Conservation (phyloP, 2,329 filamentous ascomycete genomes). For the Ophiostoma sp. region DNA sequence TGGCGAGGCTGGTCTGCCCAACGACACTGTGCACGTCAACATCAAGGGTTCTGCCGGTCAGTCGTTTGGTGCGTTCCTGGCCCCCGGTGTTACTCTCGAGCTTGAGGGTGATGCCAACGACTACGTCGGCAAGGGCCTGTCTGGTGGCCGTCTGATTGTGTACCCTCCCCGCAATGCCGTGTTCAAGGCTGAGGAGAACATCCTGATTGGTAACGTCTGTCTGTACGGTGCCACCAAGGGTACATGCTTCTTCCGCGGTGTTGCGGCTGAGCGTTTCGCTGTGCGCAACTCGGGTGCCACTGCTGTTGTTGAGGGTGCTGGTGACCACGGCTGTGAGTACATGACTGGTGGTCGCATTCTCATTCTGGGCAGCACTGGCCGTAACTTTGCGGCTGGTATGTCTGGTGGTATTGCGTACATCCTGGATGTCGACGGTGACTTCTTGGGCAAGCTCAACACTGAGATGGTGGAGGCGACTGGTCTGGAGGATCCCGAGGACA, state of each 20-base stretch:
- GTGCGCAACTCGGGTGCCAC: slow-evolving; percentile 94
- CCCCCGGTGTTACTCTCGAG: slow-evolving; percentile 88
- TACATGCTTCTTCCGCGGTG: slow-evolving; percentile 93
- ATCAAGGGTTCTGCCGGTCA: slow-evolving; percentile 95
- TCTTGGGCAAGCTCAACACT: slow-evolving; percentile 87
- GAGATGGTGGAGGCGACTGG: slow-evolving; percentile 93
- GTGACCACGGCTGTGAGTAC: slow-evolving; percentile 96
- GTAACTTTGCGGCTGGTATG: slow-evolving; percentile 98
- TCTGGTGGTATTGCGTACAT: slow-evolving; percentile 96
- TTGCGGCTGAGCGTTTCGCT: slow-evolving; percentile 92
- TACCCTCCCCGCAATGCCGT: slow-evolving; percentile 86
- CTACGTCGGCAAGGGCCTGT: slow-evolving; percentile 93
- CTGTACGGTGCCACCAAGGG: slow-evolving; percentile 89
- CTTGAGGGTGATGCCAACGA: slow-evolving; percentile 95
- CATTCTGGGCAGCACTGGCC: slow-evolving; percentile 80
- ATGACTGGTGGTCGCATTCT: slow-evolving; percentile 95
- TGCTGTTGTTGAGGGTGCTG: slow-evolving; percentile 92
- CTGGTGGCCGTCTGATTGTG: slow-evolving; percentile 85
- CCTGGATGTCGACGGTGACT: slow-evolving; percentile 83
- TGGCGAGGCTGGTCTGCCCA: slow-evolving; percentile 79
- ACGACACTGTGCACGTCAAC: slow-evolving; percentile 92
- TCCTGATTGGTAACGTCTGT: slow-evolving; percentile 89
- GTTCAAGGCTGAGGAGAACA: slow-evolving; percentile 94
- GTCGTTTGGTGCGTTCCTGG: slow-evolving; percentile 91
- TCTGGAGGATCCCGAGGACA: slow-evolving; percentile 78